Percentiles rank a stretch among this genome's conserved stretches.
Evolutionary conservation across 768 basidiomycete genomes (phyloP).

Genomic region (Trametes gibbosa): DNA sequence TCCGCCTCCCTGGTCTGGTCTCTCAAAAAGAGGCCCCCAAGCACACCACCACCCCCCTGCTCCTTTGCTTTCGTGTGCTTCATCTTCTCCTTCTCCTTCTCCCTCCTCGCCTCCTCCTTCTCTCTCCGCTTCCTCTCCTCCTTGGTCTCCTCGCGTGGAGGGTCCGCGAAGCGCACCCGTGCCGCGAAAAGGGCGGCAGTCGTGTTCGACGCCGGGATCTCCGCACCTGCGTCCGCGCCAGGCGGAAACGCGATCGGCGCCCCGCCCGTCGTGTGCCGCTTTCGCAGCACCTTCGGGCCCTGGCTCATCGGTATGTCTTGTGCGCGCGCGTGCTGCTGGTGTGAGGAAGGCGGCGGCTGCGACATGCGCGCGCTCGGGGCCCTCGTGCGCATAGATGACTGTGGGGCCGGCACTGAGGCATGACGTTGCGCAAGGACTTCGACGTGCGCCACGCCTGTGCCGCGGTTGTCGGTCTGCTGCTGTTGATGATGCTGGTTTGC

Average conservation of each 20-base stretch:
- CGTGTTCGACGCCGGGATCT: conserved; percentile 19
- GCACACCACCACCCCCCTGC: background rate
- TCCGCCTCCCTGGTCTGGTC: conserved; percentile 19
- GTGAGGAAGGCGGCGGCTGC: background rate
- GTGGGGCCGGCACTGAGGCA: background rate
- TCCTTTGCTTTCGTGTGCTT: conserved; percentile 11
- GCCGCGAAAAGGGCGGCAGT: conserved; percentile 25
- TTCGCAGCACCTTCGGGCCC: conserved; percentile 27
- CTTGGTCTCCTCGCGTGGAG: conserved; percentile 14
- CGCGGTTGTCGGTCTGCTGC: background rate
- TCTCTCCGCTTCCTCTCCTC: conserved; percentile 13
- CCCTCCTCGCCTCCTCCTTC: conserved; percentile 14
- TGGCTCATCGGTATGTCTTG: conserved; percentile 27
- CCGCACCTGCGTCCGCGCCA: background rate
- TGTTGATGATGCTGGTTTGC: conserved; percentile 8
- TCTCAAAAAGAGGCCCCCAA: conserved; percentile 6
- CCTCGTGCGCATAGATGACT: background rate
- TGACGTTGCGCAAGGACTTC: conserved; percentile 18
- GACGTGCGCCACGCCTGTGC: conserved; percentile 3
- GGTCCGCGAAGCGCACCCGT: conserved; percentile 17
- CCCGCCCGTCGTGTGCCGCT: conserved; percentile 18
- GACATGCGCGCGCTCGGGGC: too few relatives aligned
- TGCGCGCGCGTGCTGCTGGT: conserved; percentile 5
- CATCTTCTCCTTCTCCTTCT: conserved; percentile 18
- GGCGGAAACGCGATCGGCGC: conserved; percentile 1